These are phyloP conservation scores for Monilinia fructigena DNA, from an alignment of 2,329 filamentous ascomycete species.

Conservation along the genomic window DNA sequence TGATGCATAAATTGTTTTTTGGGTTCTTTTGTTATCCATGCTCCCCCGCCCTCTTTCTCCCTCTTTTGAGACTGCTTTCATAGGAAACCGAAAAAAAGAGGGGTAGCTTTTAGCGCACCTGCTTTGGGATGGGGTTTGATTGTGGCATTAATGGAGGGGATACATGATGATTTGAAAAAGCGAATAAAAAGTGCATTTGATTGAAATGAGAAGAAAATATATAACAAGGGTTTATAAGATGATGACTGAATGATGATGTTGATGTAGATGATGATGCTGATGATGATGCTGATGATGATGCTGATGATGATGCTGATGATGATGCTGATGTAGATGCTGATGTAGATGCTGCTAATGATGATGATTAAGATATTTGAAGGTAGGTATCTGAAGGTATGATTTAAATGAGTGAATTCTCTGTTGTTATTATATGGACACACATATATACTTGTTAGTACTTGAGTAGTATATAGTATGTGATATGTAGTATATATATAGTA, in stretches of 20 bases:
- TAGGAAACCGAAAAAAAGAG: neutral
- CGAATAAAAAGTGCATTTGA: constrained; percentile 11
- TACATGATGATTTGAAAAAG: neutral
- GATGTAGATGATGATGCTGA: too few relatives aligned
- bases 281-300: too few relatives aligned
- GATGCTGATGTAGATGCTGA: neutral
- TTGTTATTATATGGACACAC: neutral
- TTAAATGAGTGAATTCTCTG: neutral
- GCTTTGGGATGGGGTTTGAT: constrained; percentile 1
- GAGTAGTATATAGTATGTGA: too few relatives aligned
- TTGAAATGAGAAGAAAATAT: too few relatives aligned
- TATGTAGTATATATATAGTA: too few relatives aligned
- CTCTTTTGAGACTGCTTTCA: constrained; percentile 1
- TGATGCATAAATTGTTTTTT: constrained; percentile 33
- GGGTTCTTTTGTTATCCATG: constrained; percentile 9
- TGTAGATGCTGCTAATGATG: neutral
- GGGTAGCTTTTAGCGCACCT: constrained; percentile 11
- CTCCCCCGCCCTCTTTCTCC: too few relatives aligned
- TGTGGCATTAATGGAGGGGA: neutral
- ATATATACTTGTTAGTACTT: neutral
- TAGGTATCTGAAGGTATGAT: too few relatives aligned
- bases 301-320: neutral
- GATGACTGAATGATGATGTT: too few relatives aligned
- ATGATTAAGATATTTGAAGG: neutral
- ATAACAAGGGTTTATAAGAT: too few relatives aligned